Percentiles rank a stretch among this genome's conserved stretches.
phyloP scores from a whole-genome alignment of 2,329 filamentous ascomycete genomes.

The Penicillium sp. region DNA sequence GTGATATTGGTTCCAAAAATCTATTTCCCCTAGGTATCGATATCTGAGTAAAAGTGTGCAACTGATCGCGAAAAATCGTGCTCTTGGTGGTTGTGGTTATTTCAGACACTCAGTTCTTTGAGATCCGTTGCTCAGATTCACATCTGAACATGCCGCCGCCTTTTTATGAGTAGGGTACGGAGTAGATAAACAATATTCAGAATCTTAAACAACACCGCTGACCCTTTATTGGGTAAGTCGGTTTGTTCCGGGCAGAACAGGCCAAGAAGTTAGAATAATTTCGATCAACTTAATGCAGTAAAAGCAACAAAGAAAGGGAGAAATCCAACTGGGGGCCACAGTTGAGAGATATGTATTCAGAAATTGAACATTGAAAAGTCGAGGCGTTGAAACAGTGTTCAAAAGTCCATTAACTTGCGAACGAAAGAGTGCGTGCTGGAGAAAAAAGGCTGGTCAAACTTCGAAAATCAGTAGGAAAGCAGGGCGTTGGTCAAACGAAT shows the following conservation, averaged over 20 bases:
- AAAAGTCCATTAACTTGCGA: neutral
- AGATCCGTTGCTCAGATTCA: slow-evolving; percentile 3
- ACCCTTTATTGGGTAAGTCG: neutral
- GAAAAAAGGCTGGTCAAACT: slow-evolving; percentile 4
- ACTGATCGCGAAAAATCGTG: slow-evolving; percentile 1
- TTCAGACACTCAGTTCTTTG: neutral
- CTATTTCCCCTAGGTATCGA: neutral
- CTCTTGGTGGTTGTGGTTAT: slow-evolving; percentile 1
- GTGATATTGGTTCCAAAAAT: slow-evolving; percentile 1
- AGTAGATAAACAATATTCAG: slow-evolving; percentile 1
- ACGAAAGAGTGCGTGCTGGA: neutral
- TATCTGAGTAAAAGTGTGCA: neutral
- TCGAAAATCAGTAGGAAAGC: slow-evolving; percentile 5
- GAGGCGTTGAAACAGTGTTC: neutral
- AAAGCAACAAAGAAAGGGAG: slow-evolving; percentile 1
- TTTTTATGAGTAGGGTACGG: neutral
- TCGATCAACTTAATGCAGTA: neutral
- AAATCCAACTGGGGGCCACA: neutral
- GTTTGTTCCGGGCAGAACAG: slow-evolving; percentile 3
- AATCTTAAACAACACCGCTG: neutral
- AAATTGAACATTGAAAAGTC: neutral
- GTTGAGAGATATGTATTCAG: neutral
- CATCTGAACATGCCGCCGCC: slow-evolving; percentile 1
- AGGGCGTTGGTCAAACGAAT: slow-evolving; percentile 1
- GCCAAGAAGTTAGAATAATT: slow-evolving; percentile 1